Percentiles rank a stretch among this genome's conserved stretches.
Evolutionary conservation across 2,329 filamentous ascomycete species (phyloP).

Genomic region (Rugonectria rugulosa): DNA sequence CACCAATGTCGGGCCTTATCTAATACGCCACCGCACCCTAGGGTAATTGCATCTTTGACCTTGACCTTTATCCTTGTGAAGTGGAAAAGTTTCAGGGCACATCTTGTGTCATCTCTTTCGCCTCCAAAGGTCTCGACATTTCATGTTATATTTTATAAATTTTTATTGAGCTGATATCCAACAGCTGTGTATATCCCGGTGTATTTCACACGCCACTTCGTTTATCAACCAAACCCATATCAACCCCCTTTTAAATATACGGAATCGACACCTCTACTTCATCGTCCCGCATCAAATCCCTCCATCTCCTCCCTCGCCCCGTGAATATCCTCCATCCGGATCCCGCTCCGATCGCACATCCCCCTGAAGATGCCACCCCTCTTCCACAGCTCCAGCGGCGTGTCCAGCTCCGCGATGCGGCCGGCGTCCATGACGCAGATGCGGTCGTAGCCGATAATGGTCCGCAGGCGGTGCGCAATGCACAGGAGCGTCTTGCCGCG

Average conservation of each 20-base stretch:
- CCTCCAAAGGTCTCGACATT: too few relatives aligned
- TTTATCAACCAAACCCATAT: not conserved
- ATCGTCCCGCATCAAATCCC: conserved; percentile 3
- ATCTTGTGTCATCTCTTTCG: too few relatives aligned
- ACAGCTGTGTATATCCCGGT: too few relatives aligned
- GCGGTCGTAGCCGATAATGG: conserved; percentile 92
- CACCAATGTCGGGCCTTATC: too few relatives aligned
- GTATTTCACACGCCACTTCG: too few relatives aligned
- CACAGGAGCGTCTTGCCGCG: conserved; percentile 86
- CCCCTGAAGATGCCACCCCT: conserved; percentile 80
- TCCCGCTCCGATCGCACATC: conserved; percentile 91
- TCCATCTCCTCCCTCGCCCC: conserved; percentile 49
- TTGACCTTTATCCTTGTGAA: too few relatives aligned
- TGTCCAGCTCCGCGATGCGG: conserved; percentile 84
- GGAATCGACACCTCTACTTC: not conserved
- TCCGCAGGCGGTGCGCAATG: conserved; percentile 90
- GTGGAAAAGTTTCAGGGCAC: too few relatives aligned
- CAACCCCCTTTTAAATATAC: not conserved
- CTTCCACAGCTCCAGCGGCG: conserved; percentile 76
- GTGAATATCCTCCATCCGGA: conserved; percentile 64
- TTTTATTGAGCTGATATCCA: too few relatives aligned
- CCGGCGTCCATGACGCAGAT: conserved; percentile 97
- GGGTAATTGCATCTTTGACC: too few relatives aligned
- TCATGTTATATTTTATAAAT: too few relatives aligned
- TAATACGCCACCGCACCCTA: too few relatives aligned